Conservation (phyloP, 768 basidiomycete species). For the Leucogyrophana mollusca region DNA sequence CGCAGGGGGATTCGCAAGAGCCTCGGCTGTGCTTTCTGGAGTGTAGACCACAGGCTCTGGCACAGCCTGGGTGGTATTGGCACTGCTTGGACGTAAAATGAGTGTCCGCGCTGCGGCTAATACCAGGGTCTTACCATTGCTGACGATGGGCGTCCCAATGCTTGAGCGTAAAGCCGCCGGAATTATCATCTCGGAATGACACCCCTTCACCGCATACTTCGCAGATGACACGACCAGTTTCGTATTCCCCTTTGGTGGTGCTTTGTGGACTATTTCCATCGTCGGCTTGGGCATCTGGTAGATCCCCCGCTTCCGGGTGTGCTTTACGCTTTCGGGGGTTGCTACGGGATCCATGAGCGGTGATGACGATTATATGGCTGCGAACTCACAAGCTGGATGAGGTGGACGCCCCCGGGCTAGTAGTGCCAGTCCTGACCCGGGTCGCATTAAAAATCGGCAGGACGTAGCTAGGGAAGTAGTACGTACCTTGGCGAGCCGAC, state of each 20-base stretch:
- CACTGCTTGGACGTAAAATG: constrained; percentile 18
- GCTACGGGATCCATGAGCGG: constrained; percentile 18
- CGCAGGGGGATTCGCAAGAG: constrained; percentile 45
- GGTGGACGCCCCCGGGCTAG: constrained; percentile 14
- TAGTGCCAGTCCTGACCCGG: constrained; percentile 11
- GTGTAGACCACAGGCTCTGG: constrained; percentile 41
- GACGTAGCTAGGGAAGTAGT: neutral
- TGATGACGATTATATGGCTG: constrained; percentile 16
- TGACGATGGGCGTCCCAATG: constrained; percentile 70
- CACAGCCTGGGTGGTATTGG: constrained; percentile 29
- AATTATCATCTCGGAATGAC: constrained; percentile 63
- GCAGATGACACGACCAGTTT: constrained; percentile 63
- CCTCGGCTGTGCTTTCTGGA: constrained; percentile 39
- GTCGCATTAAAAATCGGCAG: constrained; percentile 15
- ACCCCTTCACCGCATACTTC: constrained; percentile 60
- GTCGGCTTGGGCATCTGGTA: constrained; percentile 14
- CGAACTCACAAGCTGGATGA: constrained; percentile 10
- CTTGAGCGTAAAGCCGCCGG: constrained; percentile 62
- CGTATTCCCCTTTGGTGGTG: constrained; percentile 52
- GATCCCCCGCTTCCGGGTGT: constrained; percentile 22
- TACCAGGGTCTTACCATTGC: constrained; percentile 46
- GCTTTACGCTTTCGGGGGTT: constrained; percentile 41
- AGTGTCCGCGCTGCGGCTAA: constrained; percentile 3
- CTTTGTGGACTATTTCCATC: constrained; percentile 9
- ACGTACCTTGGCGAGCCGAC: constrained; percentile 17